A percentile compares a stretch with the other conserved stretches of the same genome.
phyloP scores from a whole-genome alignment of 768 basidiomycete species.

The Rhodocollybia butyracea region DNA sequence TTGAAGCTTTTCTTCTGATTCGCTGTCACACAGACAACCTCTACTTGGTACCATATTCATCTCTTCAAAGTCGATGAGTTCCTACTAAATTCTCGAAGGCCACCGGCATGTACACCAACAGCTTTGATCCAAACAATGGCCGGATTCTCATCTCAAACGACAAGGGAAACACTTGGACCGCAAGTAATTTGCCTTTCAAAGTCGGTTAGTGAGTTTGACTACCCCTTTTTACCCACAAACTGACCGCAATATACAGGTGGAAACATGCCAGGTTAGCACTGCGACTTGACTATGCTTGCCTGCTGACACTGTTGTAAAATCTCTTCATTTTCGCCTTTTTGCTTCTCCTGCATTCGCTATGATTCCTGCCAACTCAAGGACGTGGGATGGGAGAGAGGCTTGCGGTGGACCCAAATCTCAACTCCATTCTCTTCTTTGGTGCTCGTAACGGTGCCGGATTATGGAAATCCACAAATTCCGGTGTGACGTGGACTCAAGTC shows the following conservation, averaged over 20 bases:
- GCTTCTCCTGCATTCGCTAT: too few relatives aligned
- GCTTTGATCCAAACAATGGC: slow-evolving; percentile 60
- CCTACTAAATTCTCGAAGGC: slow-evolving; percentile 28
- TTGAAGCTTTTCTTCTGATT: not conserved
- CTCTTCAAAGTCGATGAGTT: not conserved
- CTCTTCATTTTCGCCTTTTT: too few relatives aligned
- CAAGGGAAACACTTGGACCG: slow-evolving; percentile 51
- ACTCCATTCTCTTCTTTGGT: slow-evolving; percentile 61
- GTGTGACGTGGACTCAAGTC: slow-evolving; percentile 58
- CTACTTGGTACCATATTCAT: slow-evolving; percentile 38
- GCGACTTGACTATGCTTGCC: not conserved
- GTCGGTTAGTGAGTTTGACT: slow-evolving; percentile 42
- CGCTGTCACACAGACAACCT: slow-evolving; percentile 38
- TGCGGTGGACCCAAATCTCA: slow-evolving; percentile 59
- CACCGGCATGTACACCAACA: slow-evolving; percentile 61
- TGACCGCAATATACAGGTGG: not conserved
- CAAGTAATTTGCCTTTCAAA: slow-evolving; percentile 57
- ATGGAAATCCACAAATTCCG: slow-evolving; percentile 63
- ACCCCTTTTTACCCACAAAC: not conserved
- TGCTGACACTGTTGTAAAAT: too few relatives aligned
- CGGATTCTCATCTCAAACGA: slow-evolving; percentile 60
- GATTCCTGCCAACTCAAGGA: not conserved
- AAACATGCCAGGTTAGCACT: slow-evolving; percentile 4
- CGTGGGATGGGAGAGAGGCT: slow-evolving; percentile 40
- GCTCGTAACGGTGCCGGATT: slow-evolving; percentile 63